phyloP scores from a whole-genome alignment of 441 rosid genomes.

The Heliophila coronopifolia region DNA sequence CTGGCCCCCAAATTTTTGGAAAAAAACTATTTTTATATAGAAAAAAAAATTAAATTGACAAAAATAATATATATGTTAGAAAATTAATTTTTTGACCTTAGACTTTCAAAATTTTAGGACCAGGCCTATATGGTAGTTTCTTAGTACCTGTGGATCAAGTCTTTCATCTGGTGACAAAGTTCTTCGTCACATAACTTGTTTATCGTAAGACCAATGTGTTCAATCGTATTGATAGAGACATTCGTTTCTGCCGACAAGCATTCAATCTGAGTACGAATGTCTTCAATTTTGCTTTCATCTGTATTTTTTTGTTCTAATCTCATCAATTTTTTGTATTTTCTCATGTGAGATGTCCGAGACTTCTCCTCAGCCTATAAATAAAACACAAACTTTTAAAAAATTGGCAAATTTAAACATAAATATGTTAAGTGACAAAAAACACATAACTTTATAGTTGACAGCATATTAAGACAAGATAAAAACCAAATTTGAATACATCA shows the following conservation, averaged over 20 bases:
- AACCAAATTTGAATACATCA: no score
- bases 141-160: conserved; percentile 40
- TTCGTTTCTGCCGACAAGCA: conserved; percentile 39
- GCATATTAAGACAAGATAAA: no score
- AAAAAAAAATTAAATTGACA: no score
- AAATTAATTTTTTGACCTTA: no score
- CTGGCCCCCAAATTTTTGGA: no score
- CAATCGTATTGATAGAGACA: conserved; percentile 47
- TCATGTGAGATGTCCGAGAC: conserved; percentile 36
- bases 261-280: conserved; percentile 24
- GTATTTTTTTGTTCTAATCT: conserved; percentile 33
- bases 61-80: no score
- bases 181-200: conserved; percentile 48
- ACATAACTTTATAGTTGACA: no score
- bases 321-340: conserved; percentile 37
- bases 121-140: neutral
- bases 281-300: conserved; percentile 36
- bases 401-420: no score
- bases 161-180: conserved; percentile 41
- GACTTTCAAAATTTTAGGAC: no score
- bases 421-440: no score
- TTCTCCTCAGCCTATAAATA: conserved; percentile 50
- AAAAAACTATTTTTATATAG: no score
- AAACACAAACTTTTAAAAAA: neutral
- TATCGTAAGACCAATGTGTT: conserved; percentile 38